Percentiles rank a stretch among this genome's conserved stretches.
Evolutionary conservation across 2,329 filamentous ascomycete genomes (phyloP).

Genomic region (Paecilomyces dactylethromorphus): DNA sequence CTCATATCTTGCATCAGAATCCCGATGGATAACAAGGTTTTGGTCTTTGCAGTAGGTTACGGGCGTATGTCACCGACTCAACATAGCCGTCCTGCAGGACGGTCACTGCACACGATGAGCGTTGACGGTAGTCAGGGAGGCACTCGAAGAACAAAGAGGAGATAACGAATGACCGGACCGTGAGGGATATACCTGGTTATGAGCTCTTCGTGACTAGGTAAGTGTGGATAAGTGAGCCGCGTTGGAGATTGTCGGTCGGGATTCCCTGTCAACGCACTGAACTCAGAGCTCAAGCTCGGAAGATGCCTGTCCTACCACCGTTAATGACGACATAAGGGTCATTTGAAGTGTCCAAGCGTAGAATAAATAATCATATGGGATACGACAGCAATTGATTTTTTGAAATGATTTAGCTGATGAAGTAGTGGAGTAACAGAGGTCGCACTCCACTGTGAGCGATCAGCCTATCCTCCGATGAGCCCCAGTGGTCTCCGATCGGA

Average conservation of each 20-base stretch:
- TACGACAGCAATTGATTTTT: not conserved
- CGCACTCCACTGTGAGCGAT: too few relatives aligned
- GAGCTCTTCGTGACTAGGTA: not conserved
- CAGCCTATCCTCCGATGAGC: too few relatives aligned
- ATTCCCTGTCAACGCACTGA: not conserved
- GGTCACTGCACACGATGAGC: not conserved
- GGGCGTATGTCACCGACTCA: not conserved
- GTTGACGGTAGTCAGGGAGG: not conserved
- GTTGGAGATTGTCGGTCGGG: not conserved
- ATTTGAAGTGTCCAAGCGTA: not conserved
- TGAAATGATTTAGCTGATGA: too few relatives aligned
- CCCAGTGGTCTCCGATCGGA: too few relatives aligned
- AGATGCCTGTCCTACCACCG: not conserved
- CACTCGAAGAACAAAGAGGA: not conserved
- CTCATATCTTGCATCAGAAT: not conserved
- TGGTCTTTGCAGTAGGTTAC: not conserved
- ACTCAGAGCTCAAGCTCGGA: too few relatives aligned
- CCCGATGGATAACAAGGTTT: not conserved
- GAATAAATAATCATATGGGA: not conserved
- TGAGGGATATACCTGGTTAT: not conserved
- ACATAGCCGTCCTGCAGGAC: not conserved
- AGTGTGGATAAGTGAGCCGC: not conserved
- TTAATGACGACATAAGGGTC: not conserved
- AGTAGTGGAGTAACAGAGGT: too few relatives aligned
- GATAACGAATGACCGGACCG: not conserved